These are phyloP conservation scores for Ceratobasidium sp. DNA, from an alignment of 1,284 basidiomycete species.

Conservation along the genomic window DNA sequence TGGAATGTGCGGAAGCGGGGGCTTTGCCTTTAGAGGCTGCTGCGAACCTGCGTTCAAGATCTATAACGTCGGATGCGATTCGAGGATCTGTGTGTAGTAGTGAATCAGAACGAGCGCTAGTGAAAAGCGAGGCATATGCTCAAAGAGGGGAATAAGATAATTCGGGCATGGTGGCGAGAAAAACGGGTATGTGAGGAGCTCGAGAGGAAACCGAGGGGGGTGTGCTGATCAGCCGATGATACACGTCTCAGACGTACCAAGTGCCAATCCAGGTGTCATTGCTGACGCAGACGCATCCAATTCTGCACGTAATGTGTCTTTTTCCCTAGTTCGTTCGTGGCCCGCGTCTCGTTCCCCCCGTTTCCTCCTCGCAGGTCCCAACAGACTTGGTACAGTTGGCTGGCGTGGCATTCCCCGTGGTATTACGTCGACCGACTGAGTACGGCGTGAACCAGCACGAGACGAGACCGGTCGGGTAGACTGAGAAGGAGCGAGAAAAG, in stretches of 20 bases:
- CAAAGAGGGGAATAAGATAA: background rate
- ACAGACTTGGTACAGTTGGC: conserved; percentile 5
- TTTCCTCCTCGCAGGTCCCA: conserved; percentile 29
- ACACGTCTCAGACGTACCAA: conserved; percentile 22
- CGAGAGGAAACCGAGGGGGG: conserved; percentile 8
- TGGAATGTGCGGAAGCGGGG: background rate
- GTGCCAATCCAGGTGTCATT: conserved; percentile 30
- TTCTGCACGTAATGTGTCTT: conserved; percentile 32
- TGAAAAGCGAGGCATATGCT: background rate
- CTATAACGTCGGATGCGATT: conserved; percentile 38
- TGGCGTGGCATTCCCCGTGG: background rate
- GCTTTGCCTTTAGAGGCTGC: conserved; percentile 42
- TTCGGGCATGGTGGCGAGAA: background rate
- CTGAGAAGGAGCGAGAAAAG: conserved; percentile 13
- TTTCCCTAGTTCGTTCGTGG: conserved; percentile 26
- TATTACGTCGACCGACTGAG: conserved; percentile 28
- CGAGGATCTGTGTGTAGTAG: conserved; percentile 29
- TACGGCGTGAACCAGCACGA: conserved; percentile 23
- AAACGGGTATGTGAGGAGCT: background rate
- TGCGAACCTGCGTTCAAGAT: conserved; percentile 40
- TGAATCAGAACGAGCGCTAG: background rate
- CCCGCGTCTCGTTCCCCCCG: conserved; percentile 35
- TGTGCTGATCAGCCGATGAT: conserved; percentile 3
- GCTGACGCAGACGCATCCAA: conserved; percentile 33
- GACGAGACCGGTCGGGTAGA: background rate